Conservation (phyloP, 2,329 filamentous ascomycete genomes). For the Scytalidium sp. region DNA sequence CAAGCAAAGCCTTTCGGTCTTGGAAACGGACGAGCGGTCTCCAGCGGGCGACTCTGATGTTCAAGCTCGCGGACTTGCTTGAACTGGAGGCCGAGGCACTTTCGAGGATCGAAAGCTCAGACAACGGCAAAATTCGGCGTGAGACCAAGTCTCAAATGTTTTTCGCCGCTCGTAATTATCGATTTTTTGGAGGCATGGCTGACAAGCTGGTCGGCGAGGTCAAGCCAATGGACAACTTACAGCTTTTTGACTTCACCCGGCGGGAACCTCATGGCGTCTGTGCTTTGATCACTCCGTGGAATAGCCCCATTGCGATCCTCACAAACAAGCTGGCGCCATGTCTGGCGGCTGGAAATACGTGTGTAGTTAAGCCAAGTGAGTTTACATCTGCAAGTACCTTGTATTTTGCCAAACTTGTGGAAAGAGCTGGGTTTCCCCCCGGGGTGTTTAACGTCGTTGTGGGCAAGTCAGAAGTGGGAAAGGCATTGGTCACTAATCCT, state of each 20-base stretch:
- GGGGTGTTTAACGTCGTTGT: slow-evolving; percentile 32
- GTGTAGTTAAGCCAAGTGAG: slow-evolving; percentile 33
- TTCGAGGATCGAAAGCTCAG: slow-evolving; percentile 76
- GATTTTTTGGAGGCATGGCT: too few species aligned
- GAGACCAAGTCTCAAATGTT: too few species aligned
- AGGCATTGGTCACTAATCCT: slow-evolving; percentile 24
- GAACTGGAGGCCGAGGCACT: slow-evolving; percentile 74
- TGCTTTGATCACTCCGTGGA: slow-evolving; percentile 33
- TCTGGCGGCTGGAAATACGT: slow-evolving; percentile 33
- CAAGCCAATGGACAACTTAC: too few species aligned
- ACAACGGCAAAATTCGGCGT: slow-evolving; percentile 88
- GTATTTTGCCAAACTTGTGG: slow-evolving; percentile 23
- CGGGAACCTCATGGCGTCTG: slow-evolving; percentile 32
- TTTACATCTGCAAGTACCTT: slow-evolving; percentile 19
- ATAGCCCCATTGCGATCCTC: slow-evolving; percentile 33
- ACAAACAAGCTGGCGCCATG: slow-evolving; percentile 35
- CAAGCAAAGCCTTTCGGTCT: slow-evolving; percentile 52
- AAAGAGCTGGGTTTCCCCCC: slow-evolving; percentile 22
- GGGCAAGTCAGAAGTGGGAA: slow-evolving; percentile 29
- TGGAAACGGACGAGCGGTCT: slow-evolving; percentile 68
- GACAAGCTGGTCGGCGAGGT: too few species aligned
- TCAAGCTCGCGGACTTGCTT: slow-evolving; percentile 73
- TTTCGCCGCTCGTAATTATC: too few species aligned
- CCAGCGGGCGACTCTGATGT: slow-evolving; percentile 63
- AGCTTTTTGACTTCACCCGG: too few species aligned